A percentile compares a stretch with the other conserved stretches of the same genome.
Conservation (phyloP, 2,329 filamentous ascomycete genomes). For the Capronia epimyces region DNA sequence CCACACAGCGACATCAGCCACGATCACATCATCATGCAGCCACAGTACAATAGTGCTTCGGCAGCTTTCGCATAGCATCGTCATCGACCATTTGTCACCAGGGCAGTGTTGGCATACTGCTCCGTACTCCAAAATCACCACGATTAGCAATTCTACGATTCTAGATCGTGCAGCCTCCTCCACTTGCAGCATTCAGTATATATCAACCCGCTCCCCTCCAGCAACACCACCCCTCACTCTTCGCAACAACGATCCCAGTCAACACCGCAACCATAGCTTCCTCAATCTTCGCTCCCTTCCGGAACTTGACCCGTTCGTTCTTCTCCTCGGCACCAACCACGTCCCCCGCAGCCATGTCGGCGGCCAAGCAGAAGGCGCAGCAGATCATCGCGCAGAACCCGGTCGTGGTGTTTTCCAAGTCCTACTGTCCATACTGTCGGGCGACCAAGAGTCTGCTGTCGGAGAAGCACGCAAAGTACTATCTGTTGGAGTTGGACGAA, state of each 20-base stretch:
- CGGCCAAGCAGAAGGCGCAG: conserved; percentile 77
- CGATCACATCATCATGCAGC: too few relatives aligned
- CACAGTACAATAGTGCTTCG: too few relatives aligned
- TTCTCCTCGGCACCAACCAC: conserved; percentile 43
- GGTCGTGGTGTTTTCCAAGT: conserved; percentile 95
- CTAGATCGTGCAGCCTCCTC: too few relatives aligned
- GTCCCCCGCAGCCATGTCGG: conserved; percentile 66
- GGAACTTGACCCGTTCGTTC: conserved; percentile 58
- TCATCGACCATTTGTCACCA: too few relatives aligned
- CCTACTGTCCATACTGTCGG: conserved; percentile 89
- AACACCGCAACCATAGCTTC: conserved; percentile 49
- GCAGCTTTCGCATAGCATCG: too few relatives aligned
- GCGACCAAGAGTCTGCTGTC: conserved; percentile 70
- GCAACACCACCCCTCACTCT: neutral
- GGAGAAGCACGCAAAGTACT: conserved; percentile 65
- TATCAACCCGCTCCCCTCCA: neutral
- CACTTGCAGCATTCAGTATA: too few relatives aligned
- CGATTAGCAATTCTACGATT: too few relatives aligned
- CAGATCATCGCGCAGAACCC: conserved; percentile 81
- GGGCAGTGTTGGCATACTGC: too few relatives aligned
- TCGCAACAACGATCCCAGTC: neutral
- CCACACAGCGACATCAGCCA: too few relatives aligned
- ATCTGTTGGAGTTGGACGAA: conserved; percentile 76
- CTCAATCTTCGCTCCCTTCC: conserved; percentile 54
- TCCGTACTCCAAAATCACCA: too few relatives aligned